Evolutionary conservation across 2,329 filamentous ascomycete genomes (phyloP).

Genomic region (Trichoderma endophyticum): DNA sequence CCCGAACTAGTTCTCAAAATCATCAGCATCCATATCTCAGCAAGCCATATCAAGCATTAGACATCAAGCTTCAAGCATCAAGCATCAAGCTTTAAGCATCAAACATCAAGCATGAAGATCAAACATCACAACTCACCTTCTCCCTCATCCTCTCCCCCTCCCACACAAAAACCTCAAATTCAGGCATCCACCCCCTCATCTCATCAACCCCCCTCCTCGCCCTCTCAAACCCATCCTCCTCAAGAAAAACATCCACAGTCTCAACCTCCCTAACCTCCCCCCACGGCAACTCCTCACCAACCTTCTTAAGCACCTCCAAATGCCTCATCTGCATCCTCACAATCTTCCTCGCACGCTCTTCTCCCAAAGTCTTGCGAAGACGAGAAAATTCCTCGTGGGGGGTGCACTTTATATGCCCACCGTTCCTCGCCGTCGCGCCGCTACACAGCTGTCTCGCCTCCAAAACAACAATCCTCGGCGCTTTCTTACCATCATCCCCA

Average conservation of each 20-base stretch:
- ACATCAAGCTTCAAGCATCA: no score
- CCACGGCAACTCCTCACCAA: conserved; percentile 36
- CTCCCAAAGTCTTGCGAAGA: conserved; percentile 32
- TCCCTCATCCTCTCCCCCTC: conserved; percentile 33
- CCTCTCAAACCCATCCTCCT: conserved; percentile 34
- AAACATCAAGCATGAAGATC: no score
- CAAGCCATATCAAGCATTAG: background rate
- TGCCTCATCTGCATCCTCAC: conserved; percentile 45
- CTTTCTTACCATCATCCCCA: background rate
- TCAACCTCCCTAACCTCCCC: conserved; percentile 45
- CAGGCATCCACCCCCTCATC: conserved; percentile 39
- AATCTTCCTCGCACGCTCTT: conserved; percentile 38
- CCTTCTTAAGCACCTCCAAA: conserved; percentile 36
- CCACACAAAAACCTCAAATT: conserved; percentile 36
- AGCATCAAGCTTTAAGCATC: background rate
- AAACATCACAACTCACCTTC: conserved; percentile 23
- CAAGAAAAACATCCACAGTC: conserved; percentile 46
- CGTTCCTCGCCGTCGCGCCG: conserved; percentile 54
- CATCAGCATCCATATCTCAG: background rate
- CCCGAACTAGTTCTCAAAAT: conserved; percentile 30
- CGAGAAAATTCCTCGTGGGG: conserved; percentile 42
- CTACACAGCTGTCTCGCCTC: conserved; percentile 49
- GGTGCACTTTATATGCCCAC: conserved; percentile 48
- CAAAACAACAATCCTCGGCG: conserved; percentile 40
- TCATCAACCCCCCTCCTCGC: conserved; percentile 33